Conservation (phyloP, 2,329 filamentous ascomycete species). For the Phaeosphaeriaceae sp. region DNA sequence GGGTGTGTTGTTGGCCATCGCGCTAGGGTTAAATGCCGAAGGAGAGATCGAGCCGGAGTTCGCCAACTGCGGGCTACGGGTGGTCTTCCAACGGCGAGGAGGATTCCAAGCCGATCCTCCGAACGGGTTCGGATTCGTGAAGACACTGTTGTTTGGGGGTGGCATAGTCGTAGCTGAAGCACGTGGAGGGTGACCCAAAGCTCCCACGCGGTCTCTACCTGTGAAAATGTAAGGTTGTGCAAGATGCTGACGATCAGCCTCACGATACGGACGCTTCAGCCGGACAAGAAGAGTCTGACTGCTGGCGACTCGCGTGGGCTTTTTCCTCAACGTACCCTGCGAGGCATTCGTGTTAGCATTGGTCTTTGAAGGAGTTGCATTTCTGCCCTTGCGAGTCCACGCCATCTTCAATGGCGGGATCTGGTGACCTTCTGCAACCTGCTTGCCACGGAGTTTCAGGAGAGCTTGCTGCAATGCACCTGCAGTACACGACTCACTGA, state of each 20-base stretch:
- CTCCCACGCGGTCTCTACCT: background rate
- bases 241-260: slow-evolving; percentile 4
- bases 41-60: too few relatives aligned
- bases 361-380: slow-evolving; percentile 3
- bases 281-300: background rate
- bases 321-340: slow-evolving; percentile 11
- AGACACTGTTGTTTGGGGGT: too few relatives aligned
- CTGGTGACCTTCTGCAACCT: slow-evolving; percentile 25
- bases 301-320: slow-evolving; percentile 10
- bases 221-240: background rate
- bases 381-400: slow-evolving; percentile 28
- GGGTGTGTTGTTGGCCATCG: background rate
- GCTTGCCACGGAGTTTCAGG: slow-evolving; percentile 36
- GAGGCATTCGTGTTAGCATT: slow-evolving; percentile 11
- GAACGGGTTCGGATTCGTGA: too few relatives aligned
- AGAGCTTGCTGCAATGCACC: slow-evolving; percentile 44
- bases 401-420: slow-evolving; percentile 32
- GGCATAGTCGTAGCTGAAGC: background rate
- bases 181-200: background rate
- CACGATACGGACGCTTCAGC: slow-evolving; percentile 12
- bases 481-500: slow-evolving; percentile 30
- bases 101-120: too few relatives aligned
- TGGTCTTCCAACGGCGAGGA: too few relatives aligned
- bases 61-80: too few relatives aligned
- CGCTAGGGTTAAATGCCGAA: too few relatives aligned